These are phyloP conservation scores for Ophiorrhiza pumila DNA, from an alignment of 257 asterid species.

Conservation along the genomic window DNA sequence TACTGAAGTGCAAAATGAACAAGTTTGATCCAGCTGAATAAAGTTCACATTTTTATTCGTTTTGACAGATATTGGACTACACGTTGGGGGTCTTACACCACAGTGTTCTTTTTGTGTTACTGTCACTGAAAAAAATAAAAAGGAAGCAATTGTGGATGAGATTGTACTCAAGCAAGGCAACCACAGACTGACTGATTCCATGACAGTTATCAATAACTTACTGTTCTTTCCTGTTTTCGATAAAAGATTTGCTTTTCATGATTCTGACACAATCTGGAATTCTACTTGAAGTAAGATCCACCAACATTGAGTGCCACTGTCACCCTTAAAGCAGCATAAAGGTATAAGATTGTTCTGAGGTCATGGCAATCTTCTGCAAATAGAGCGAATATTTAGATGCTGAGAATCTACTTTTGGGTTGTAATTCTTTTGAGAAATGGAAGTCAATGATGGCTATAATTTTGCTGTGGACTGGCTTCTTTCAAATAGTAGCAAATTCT, in stretches of 20 bases:
- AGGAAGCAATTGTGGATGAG: too few relatives aligned
- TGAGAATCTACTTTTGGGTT: background rate
- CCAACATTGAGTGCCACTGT: slow-evolving; percentile 32
- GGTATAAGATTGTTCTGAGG: slow-evolving; percentile 13
- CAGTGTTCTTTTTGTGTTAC: background rate
- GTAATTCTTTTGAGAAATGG: background rate
- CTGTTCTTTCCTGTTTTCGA: slow-evolving; percentile 11
- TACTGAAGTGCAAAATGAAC: too few relatives aligned
- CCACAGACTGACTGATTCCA: background rate
- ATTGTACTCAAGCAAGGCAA: background rate
- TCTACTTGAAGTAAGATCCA: slow-evolving; percentile 27
- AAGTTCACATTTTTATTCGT: background rate
- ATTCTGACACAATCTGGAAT: slow-evolving; percentile 23
- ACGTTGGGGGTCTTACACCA: background rate
- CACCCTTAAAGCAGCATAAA: slow-evolving; percentile 30
- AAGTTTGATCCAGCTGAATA: background rate
- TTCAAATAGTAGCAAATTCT: background rate
- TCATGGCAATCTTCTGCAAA: slow-evolving; percentile 9
- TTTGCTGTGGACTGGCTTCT: background rate
- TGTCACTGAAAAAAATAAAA: background rate
- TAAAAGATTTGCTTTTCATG: slow-evolving; percentile 7
- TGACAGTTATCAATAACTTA: background rate
- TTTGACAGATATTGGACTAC: background rate
- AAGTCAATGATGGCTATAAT: background rate
- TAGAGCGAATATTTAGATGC: background rate